Conservation (phyloP, 805 yeast genomes). For the Saccharomycopsis guyanensis region DNA sequence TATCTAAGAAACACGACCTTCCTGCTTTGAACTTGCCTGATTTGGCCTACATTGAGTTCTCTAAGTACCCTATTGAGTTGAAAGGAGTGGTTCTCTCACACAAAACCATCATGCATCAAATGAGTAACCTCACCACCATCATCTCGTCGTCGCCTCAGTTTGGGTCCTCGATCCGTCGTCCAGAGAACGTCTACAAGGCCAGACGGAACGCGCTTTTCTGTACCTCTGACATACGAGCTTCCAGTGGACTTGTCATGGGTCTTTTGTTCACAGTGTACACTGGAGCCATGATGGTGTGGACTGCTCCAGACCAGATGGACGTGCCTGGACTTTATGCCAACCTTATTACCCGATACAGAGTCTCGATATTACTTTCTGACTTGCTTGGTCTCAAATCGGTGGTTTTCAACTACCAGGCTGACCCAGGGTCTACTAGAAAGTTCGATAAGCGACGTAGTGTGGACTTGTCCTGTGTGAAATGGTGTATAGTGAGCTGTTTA, state of each 20-base stretch:
- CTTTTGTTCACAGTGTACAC: slow-evolving; percentile 72
- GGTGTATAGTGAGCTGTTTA: slow-evolving; percentile 85
- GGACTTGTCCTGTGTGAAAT: slow-evolving; percentile 70
- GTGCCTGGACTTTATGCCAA: slow-evolving; percentile 84
- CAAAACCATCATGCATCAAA: slow-evolving; percentile 79
- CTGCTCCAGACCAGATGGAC: slow-evolving; percentile 65
- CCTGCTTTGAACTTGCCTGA: slow-evolving; percentile 72
- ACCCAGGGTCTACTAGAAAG: slow-evolving; percentile 77
- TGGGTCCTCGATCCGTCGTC: slow-evolving; percentile 24
- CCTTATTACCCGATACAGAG: slow-evolving; percentile 60
- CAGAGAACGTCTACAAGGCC: slow-evolving; percentile 38
- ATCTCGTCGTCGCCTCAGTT: slow-evolving; percentile 50
- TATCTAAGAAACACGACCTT: slow-evolving; percentile 46
- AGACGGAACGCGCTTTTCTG: slow-evolving; percentile 57
- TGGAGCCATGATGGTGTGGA: slow-evolving; percentile 77
- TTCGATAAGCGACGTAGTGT: slow-evolving; percentile 68
- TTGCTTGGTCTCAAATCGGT: slow-evolving; percentile 85
- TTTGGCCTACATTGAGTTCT: slow-evolving; percentile 88
- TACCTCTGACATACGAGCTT: slow-evolving; percentile 45
- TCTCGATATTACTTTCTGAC: slow-evolving; percentile 73
- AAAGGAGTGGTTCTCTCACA: slow-evolving; percentile 93
- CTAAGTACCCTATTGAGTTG: slow-evolving; percentile 78
- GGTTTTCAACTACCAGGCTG: slow-evolving; percentile 84
- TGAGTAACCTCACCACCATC: slow-evolving; percentile 65
- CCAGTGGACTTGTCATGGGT: slow-evolving; percentile 83